Conservation (phyloP, 208 protist species). For the Spongospora subterranea region DNA sequence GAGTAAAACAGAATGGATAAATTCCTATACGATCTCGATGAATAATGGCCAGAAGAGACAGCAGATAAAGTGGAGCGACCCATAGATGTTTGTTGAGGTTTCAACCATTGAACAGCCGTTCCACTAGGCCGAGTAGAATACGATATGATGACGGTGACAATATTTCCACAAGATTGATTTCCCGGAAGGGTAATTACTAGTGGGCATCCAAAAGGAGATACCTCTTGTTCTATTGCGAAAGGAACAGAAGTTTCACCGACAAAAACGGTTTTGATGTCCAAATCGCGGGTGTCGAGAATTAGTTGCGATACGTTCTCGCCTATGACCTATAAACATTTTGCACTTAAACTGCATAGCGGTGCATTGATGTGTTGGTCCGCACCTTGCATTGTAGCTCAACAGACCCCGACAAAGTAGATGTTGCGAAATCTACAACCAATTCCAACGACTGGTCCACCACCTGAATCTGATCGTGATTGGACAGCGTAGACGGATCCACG, state of each 20-base stretch:
- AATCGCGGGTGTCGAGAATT: constrained; percentile 24
- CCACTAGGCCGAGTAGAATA: not conserved
- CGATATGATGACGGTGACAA: not conserved
- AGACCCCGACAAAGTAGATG: not conserved
- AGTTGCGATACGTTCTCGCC: not conserved
- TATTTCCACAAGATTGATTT: not conserved
- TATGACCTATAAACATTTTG: not conserved
- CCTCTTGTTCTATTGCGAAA: not conserved
- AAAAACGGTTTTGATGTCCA: not conserved
- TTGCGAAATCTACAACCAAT: not conserved
- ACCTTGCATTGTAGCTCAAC: not conserved
- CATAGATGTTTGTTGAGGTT: constrained; percentile 71
- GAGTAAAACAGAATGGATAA: constrained; percentile 70
- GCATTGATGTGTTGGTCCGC: too few species aligned
- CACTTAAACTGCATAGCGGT: not conserved
- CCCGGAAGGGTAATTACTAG: not conserved
- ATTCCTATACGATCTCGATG: not conserved
- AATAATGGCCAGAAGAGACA: not conserved
- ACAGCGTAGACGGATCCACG: constrained; percentile 15
- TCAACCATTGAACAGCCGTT: constrained; percentile 66
- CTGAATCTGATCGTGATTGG: not conserved
- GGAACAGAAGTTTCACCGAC: not conserved
- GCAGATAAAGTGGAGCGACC: not conserved
- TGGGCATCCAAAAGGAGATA: not conserved
- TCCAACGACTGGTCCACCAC: not conserved